Evolutionary conservation across 345 rosid species (phyloP).

Genomic region (Lepidium africanum): DNA sequence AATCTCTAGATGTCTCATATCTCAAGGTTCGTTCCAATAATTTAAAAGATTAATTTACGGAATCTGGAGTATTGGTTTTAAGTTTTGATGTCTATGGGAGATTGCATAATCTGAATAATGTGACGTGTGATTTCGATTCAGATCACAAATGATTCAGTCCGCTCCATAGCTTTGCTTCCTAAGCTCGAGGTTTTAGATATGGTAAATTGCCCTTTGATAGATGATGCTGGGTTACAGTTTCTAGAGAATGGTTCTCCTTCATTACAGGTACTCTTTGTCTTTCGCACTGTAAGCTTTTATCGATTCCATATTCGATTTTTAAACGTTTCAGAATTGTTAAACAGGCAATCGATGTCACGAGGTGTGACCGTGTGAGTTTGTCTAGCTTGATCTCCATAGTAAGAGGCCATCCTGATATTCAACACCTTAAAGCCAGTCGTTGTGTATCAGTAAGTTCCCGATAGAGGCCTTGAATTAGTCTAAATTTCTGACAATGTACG

Average conservation of each 20-base stretch:
- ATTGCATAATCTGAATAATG: background rate
- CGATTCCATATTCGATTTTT: background rate
- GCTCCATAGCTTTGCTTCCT: conserved; percentile 50
- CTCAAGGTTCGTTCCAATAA: conserved; percentile 52
- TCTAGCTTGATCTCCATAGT: conserved; percentile 44
- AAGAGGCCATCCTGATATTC: conserved; percentile 52
- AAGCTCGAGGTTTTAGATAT: conserved; percentile 58
- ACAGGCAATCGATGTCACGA: conserved; percentile 69
- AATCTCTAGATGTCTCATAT: conserved; percentile 67
- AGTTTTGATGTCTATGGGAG: background rate
- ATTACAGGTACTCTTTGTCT: conserved; percentile 42
- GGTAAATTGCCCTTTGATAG: conserved; percentile 54
- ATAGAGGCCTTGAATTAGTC: background rate
- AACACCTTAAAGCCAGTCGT: conserved; percentile 52
- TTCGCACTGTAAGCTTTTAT: background rate
- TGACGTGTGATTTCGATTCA: conserved; percentile 24
- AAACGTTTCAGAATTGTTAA: background rate
- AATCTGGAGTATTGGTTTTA: background rate
- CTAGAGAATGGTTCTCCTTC: conserved; percentile 60
- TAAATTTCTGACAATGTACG: background rate
- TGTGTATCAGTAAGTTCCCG: conserved; percentile 55
- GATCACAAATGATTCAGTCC: conserved; percentile 68
- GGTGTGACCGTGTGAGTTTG: conserved; percentile 61
- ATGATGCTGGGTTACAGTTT: conserved; percentile 55
- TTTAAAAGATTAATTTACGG: background rate